Evolutionary conservation across 257 asterid genomes (phyloP), one percentile per base, ranked within the genome.

Genomic region (Lantana camara): DNA sequence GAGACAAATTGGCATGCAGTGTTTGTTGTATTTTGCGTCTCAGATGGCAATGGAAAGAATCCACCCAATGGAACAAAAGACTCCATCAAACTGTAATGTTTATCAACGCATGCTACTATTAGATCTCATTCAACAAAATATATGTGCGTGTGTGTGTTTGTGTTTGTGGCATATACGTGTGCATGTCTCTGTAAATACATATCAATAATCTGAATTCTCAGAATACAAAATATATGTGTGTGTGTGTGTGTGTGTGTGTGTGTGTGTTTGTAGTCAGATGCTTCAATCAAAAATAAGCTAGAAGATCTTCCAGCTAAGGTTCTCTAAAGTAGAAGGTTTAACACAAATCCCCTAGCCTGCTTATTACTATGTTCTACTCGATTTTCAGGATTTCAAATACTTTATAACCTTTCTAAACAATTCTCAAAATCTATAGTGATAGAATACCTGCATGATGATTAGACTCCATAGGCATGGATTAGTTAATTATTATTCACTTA

Each of bases 31-130:
- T 73, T 80, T 45, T 74, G 80, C 10, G 74, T 65, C 66, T 87
- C 95, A 12, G 81, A 69, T 60, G 91, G 86, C 57, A 79, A 59
- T 22, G 97, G 80, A 83, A 93, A 93, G 81, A 93, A 83, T 40
- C 99, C 99, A 48, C 97, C 97, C 79, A 90, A 64, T 9, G 99
- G 99, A 72, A 93, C 96, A 78, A 93, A 93, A 51, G 96, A 90
- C 73, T 85, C 99, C 96, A 90, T 90, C 86, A 93, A 90, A 74
- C 99, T 90, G 96, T 23, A 73, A 74, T 27, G 51, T 42, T 73
- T 46, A 59, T 60, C 64, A 67, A 9, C 45, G 47, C 48, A 52
- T 19, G 50, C 35, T 49, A 62, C 22, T 64, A 30, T 68, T 49
- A 61, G 66, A 70, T 62, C 47, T 17, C 55, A 52, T 17, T 15